A percentile compares a stretch with the other conserved stretches of the same genome.
phyloP scores from a whole-genome alignment of 345 rosid genomes.

The Eucalyptus curtisii region DNA sequence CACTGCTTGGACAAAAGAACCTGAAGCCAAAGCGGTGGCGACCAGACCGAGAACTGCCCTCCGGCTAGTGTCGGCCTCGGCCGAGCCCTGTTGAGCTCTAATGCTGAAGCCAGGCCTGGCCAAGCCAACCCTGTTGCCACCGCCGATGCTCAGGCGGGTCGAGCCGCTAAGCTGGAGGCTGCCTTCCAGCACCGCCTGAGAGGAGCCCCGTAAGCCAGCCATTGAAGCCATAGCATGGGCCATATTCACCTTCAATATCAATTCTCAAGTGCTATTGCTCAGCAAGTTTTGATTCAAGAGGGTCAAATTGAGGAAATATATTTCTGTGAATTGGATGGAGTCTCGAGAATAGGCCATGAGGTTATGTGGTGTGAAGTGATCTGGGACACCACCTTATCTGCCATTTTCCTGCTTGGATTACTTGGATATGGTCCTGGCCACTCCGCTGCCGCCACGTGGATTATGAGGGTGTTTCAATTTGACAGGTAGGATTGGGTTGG shows the following conservation, averaged over 20 bases:
- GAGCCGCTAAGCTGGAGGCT: constrained; percentile 52
- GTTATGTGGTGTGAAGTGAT: constrained; percentile 37
- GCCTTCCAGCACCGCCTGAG: constrained; percentile 61
- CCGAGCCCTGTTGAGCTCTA: constrained; percentile 44
- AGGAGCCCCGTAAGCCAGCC: constrained; percentile 58
- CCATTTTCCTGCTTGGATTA: constrained; percentile 34
- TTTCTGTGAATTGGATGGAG: background rate
- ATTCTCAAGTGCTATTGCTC: background rate
- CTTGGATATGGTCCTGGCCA: constrained; percentile 28
- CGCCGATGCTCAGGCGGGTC: constrained; percentile 17
- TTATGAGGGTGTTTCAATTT: background rate
- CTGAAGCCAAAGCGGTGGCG: constrained; percentile 57
- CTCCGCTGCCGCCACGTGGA: constrained; percentile 2
- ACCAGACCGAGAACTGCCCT: constrained; percentile 61
- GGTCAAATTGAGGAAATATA: constrained; percentile 14
- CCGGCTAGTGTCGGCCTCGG: constrained; percentile 60
- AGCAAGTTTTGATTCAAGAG: background rate
- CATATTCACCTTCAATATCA: constrained; percentile 5
- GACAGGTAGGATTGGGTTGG: constrained; percentile 22
- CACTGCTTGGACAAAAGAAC: constrained; percentile 64
- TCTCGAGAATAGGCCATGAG: background rate
- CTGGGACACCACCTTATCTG: constrained; percentile 29
- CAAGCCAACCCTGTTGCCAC: constrained; percentile 5
- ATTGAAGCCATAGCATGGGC: constrained; percentile 71
- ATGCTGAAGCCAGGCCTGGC: constrained; percentile 27